Evolutionary conservation across 345 rosid species (phyloP), one percentile per base, ranked within the genome.

Genomic region (Camelina sativa): DNA sequence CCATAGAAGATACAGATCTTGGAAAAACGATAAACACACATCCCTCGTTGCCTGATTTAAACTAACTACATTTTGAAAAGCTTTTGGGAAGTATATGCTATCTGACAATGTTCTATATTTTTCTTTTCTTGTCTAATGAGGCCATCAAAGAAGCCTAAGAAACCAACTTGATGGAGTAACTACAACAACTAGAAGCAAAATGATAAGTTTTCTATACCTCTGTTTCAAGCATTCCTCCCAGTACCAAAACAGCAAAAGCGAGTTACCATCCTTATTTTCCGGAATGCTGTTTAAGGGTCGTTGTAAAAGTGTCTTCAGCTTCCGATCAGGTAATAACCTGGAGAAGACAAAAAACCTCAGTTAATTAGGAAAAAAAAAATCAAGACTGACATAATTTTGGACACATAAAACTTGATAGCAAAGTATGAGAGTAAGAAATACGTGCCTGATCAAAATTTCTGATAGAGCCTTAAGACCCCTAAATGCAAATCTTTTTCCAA

Each of bases 201-300:
- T 22, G 73, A 47, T 43, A 20, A 9, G 48, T 13, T 52, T 32
- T 30, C 11, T 52, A 71, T 74, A 95, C 99, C 98, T 92, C 75
- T 85, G 91, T 86, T 90, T 95, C 76, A 95, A 80, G 83, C 96
- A 86, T n/a, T 95, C 99, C 80, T 95, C 99, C 89, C 95, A 95
- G 73, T 92, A 92, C 99, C 97, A 95, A 73, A 90, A 90, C 19
- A 92, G 90, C 64, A 92, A 80, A 80, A 95, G 94, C 48, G 98
- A 89, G 79, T 89, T 73, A 63, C 98, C 99, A 83, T 95, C 99
- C 80, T 90, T 95, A 37, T 81, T 87, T 77, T 95, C 94, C 4
- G 97, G 89, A 66, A 95, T 82, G 50, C 81, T 75, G 63, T 84
- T 82, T 15, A 95, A 57, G 8, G 97, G 97, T 74, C 86, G 84